These are phyloP conservation scores for Ceratobasidium sp. DNA, from an alignment of 1,284 basidiomycete species.

Conservation along the genomic window DNA sequence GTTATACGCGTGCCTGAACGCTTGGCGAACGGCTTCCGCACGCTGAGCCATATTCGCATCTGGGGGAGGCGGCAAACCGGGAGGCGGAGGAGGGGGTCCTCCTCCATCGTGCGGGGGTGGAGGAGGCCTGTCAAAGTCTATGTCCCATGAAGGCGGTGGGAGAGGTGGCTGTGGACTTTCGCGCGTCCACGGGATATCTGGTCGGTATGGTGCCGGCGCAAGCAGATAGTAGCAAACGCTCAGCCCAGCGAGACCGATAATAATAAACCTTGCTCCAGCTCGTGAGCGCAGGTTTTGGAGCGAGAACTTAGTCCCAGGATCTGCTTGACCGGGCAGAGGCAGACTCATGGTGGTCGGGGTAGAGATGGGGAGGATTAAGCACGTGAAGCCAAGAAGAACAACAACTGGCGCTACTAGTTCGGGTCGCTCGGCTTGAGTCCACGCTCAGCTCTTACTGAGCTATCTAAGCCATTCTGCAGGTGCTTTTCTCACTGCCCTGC, in stretches of 20 bases:
- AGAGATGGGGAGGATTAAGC: background rate
- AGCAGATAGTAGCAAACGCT: slow-evolving; percentile 21
- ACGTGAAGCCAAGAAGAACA: slow-evolving; percentile 12
- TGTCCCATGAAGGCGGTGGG: slow-evolving; percentile 34
- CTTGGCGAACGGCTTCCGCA: slow-evolving; percentile 68
- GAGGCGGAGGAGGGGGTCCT: too few species aligned
- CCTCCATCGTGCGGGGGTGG: slow-evolving; percentile 20
- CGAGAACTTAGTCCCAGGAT: slow-evolving; percentile 3
- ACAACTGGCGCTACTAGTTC: background rate
- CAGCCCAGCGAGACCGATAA: slow-evolving; percentile 27
- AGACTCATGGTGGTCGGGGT: slow-evolving; percentile 35
- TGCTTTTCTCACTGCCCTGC: slow-evolving; percentile 2
- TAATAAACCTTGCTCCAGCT: slow-evolving; percentile 30
- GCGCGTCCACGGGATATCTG: slow-evolving; percentile 27
- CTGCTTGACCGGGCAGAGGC: slow-evolving; percentile 26
- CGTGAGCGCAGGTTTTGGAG: slow-evolving; percentile 30
- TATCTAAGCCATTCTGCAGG: background rate
- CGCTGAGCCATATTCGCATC: slow-evolving; percentile 52
- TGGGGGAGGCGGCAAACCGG: background rate
- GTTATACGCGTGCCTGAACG: slow-evolving; percentile 74
- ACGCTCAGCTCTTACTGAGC: background rate
- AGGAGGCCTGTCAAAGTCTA: slow-evolving; percentile 31
- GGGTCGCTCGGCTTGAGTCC: background rate
- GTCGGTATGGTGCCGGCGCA: slow-evolving; percentile 32
- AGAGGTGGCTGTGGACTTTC: slow-evolving; percentile 7